Base-by-base conservation (phyloP, 352 stramenopile genomes). In the Phytophthora hibernalis region DNA sequence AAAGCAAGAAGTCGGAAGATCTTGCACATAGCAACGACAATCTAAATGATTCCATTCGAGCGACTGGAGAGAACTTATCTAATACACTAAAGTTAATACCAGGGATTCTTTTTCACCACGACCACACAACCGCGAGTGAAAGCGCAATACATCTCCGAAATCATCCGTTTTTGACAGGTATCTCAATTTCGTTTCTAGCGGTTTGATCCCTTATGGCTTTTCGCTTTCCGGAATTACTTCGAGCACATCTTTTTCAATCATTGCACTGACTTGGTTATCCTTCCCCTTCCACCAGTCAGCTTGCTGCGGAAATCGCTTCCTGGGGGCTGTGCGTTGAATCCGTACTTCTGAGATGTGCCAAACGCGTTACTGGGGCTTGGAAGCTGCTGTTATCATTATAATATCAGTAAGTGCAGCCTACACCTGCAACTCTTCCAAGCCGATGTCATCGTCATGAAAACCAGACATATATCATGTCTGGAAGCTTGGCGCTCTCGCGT, bases 201-300 rank as follows among this genome's bases (percentile, higher is more conserved):
- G 4, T 18, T 57, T 57, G 0, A n/a, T 43, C 10, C 45, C 45
- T 7, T 31, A 11, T 4, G 47, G 56, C 5, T 57, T 56, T 35
- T 65, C 33, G 43, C 33, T 65, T 44, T 55, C 44, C 9, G 47
- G 47, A 15, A 65, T 24, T 2, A 57, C n/a, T n/a, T n/a, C n/a
- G n/a, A n/a, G n/a, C n/a, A n/a, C n/a, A n/a, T n/a, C 22, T 51
- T 65, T 64, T 44, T 56, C 45, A 5, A n/a, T 15, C 47, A 56
- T 65, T 16, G 47, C 20, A 20, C 22, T 5, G 4, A 59, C 2
- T n/a, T 54, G n/a, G n/a, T n/a, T n/a, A n/a, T n/a, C n/a, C n/a
- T n/a, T n/a, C n/a, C n/a, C n/a, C n/a, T n/a, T n/a, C n/a, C n/a
- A n/a, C n/a, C n/a, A n/a, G n/a, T n/a, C n/a, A n/a, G n/a, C n/a